These are phyloP conservation scores for Parmelia sp. DNA, from an alignment of 495 filamentous ascomycete genomes.

Conservation along the genomic window DNA sequence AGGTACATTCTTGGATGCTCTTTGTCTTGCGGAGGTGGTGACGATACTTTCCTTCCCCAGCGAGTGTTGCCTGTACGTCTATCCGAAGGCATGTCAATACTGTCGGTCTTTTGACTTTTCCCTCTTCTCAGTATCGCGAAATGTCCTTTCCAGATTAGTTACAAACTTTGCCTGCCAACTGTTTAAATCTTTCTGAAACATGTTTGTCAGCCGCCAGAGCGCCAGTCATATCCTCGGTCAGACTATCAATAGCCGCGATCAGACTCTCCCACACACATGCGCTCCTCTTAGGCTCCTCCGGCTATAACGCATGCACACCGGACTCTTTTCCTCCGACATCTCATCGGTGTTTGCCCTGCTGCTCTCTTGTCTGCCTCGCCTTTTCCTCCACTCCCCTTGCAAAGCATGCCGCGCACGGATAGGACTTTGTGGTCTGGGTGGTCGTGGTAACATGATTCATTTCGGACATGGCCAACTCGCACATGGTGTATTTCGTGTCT, in stretches of 20 bases:
- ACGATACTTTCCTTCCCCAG: not conserved
- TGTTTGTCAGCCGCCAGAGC: not conserved
- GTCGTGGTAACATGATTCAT: constrained; percentile 19
- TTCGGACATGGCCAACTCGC: constrained; percentile 23
- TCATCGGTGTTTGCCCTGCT: constrained; percentile 17
- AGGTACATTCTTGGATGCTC: not conserved
- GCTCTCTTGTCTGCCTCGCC: constrained; percentile 29
- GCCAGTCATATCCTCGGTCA: not conserved
- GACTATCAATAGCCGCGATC: constrained; percentile 2
- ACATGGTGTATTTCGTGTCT: constrained; percentile 26
- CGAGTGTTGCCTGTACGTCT: not conserved
- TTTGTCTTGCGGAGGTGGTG: not conserved
- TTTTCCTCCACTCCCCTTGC: constrained; percentile 23
- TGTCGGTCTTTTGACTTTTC: not conserved
- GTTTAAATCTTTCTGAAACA: not conserved
- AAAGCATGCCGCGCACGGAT: constrained; percentile 21
- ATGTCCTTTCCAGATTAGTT: not conserved
- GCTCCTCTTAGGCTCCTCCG: not conserved
- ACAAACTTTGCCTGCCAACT: not conserved
- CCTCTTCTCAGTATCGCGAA: not conserved
- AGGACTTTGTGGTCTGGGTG: constrained; percentile 13
- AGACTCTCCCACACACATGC: constrained; percentile 4
- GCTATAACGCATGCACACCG: not conserved
- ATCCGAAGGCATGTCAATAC: not conserved
- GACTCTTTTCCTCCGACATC: not conserved